Evolutionary conservation across 148 eudicot genomes (phyloP).

Genomic region (Nepenthes mirabilis): DNA sequence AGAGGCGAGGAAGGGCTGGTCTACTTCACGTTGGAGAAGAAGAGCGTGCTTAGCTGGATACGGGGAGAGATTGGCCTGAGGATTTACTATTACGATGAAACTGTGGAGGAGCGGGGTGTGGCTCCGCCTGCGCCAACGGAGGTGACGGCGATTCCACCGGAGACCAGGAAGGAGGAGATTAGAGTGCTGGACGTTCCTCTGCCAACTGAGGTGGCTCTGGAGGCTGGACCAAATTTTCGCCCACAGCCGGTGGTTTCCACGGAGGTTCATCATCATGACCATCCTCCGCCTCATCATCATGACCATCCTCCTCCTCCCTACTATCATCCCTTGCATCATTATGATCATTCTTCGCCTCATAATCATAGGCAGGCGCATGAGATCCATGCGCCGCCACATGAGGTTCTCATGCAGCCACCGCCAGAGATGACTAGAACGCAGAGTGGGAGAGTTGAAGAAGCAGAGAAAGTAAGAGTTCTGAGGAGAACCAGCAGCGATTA

Average conservation of each 20-base stretch:
- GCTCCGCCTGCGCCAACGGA: slow-evolving; percentile 11
- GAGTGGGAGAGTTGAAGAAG: slow-evolving; percentile 10
- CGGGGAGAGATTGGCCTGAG: slow-evolving; percentile 77
- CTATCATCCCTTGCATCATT: slow-evolving; percentile 12
- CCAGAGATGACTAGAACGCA: slow-evolving; percentile 52
- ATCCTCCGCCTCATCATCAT: slow-evolving; percentile 7
- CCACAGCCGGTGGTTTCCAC: slow-evolving; percentile 16
- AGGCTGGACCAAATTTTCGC: slow-evolving; percentile 22
- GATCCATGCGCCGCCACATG: slow-evolving; percentile 21
- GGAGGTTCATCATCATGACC: slow-evolving; percentile 2
- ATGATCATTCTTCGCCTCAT: slow-evolving; percentile 10
- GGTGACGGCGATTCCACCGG: slow-evolving; percentile 18
- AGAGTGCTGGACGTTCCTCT: slow-evolving; percentile 22
- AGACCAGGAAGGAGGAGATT: slow-evolving; percentile 10
- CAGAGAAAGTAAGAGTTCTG: slow-evolving; percentile 23
- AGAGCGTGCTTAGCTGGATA: slow-evolving; percentile 95
- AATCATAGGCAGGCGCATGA: slow-evolving; percentile 11
- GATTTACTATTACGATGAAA: slow-evolving; percentile 63
- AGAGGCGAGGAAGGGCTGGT: slow-evolving; percentile 70
- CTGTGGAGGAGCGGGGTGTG: slow-evolving; percentile 3
- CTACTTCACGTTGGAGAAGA: slow-evolving; percentile 70
- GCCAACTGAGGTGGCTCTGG: slow-evolving; percentile 36
- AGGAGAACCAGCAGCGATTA: slow-evolving; percentile 35
- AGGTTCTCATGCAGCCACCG: slow-evolving; percentile 13
- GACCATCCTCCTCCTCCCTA: slow-evolving; percentile 8